A percentile compares a stretch with the other conserved stretches of the same genome.
phyloP scores from a whole-genome alignment of 352 stramenopile genomes.

The Phytophthora agathidicida region DNA sequence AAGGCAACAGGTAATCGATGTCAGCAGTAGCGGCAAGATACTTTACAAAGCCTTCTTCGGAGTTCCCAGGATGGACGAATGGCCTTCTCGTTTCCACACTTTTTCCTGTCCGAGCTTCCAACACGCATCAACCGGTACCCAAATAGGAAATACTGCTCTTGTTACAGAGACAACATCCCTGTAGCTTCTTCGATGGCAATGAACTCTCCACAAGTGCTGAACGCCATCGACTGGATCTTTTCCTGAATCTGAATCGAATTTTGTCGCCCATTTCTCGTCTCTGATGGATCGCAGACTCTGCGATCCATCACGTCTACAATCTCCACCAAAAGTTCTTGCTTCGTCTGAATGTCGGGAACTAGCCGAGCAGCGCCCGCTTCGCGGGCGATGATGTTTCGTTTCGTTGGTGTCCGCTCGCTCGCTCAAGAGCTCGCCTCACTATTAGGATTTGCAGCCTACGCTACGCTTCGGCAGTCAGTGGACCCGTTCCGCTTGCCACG shows the following conservation, averaged over 20 bases:
- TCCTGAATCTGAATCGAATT: slow-evolving; percentile 13
- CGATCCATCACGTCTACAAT: slow-evolving; percentile 1
- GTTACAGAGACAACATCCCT: slow-evolving; percentile 37
- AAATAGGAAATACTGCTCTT: slow-evolving; percentile 31
- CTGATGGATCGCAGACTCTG: neutral
- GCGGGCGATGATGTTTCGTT: no score
- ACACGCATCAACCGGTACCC: slow-evolving; percentile 6
- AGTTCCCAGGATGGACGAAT: no score
- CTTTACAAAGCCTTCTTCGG: no score
- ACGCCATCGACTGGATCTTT: slow-evolving; percentile 31
- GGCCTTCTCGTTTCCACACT: no score
- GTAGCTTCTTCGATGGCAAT: slow-evolving; percentile 36
- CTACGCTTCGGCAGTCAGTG: no score
- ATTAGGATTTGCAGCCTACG: no score
- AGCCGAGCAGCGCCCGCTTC: neutral
- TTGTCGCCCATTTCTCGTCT: slow-evolving; percentile 12
- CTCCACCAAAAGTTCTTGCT: slow-evolving; percentile 1
- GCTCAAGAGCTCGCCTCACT: no score
- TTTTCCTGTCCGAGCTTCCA: slow-evolving; percentile 14
- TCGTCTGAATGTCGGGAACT: neutral
- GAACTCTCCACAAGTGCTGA: slow-evolving; percentile 41
- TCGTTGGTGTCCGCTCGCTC: no score
- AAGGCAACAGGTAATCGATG: no score
- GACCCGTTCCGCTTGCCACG: no score
- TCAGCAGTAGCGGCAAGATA: no score